A percentile compares a stretch with the other conserved stretches of the same genome.
phyloP scores from a whole-genome alignment of 148 eudicot species.

The Chenopodium quinoa region DNA sequence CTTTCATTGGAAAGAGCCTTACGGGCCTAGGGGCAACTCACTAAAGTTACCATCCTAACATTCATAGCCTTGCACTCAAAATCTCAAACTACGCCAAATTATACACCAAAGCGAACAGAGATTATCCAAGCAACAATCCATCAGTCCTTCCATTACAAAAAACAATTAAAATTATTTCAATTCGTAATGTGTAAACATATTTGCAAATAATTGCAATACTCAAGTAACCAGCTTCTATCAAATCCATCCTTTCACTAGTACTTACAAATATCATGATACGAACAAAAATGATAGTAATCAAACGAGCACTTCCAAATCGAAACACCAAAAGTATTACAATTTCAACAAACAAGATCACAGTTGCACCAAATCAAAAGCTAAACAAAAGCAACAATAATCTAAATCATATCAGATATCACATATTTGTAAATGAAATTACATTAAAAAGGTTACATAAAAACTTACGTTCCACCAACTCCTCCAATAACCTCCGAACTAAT shows the following conservation, averaged over 20 bases:
- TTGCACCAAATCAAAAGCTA: neutral
- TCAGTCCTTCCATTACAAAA: neutral
- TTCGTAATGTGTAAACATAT: neutral
- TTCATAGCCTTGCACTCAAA: neutral
- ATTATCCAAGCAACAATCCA: neutral
- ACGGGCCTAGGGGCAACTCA: neutral
- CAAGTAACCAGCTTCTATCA: neutral
- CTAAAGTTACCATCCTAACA: neutral
- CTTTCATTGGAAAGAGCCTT: neutral
- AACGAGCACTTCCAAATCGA: neutral
- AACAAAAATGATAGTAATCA: neutral
- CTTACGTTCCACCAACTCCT: conserved; percentile 99
- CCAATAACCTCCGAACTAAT: conserved; percentile 83
- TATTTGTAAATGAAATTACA: neutral
- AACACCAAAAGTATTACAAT: neutral
- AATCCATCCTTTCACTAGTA: neutral
- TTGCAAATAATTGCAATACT: neutral
- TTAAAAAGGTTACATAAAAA: neutral
- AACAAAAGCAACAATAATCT: neutral
- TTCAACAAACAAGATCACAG: neutral
- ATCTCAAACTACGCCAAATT: neutral
- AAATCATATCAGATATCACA: neutral
- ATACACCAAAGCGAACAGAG: neutral
- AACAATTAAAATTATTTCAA: neutral
- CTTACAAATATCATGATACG: neutral